Evolutionary conservation across 805 yeast species (phyloP).

Genomic region (Candida tammaniensis): DNA sequence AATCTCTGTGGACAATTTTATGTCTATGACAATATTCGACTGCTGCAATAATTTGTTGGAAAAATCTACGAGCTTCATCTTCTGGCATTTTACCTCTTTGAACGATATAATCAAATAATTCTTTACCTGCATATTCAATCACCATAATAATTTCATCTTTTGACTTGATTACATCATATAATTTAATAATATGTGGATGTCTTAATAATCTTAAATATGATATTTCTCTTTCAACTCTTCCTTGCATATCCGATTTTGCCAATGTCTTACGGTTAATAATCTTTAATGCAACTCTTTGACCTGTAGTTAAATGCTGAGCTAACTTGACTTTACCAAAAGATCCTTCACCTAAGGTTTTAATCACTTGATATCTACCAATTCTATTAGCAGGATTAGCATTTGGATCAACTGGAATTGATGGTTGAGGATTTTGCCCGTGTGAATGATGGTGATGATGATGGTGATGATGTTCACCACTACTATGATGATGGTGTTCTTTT

Average conservation of each 20-base stretch:
- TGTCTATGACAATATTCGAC: conserved; percentile 96
- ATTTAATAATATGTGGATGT: conserved; percentile 94
- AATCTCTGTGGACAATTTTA: conserved; percentile 93
- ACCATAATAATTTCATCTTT: conserved; percentile 97
- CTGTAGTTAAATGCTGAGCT: conserved; percentile 86
- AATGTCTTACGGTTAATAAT: conserved; percentile 89
- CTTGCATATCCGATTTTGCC: conserved; percentile 96
- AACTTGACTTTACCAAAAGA: conserved; percentile 94
- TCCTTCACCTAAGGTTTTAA: conserved; percentile 92
- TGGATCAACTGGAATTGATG: conserved; percentile 17
- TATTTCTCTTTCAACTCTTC: conserved; percentile 91
- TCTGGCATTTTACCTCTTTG: conserved; percentile 93
- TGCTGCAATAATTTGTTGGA: conserved; percentile 95
- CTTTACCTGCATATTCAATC: conserved; percentile 95
- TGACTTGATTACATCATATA: conserved; percentile 92
- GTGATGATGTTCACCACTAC: conserved; percentile 4
- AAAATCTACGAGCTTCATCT: conserved; percentile 86
- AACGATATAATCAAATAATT: conserved; percentile 90
- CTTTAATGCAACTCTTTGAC: conserved; percentile 88
- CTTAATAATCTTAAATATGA: conserved; percentile 82
- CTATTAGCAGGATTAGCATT: conserved; percentile 39
- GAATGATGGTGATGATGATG: conserved; percentile 9
- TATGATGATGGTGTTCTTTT: conserved; percentile 8
- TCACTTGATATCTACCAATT: conserved; percentile 90
- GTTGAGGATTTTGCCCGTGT: conserved; percentile 8